Evolutionary conservation across 495 filamentous ascomycete species (phyloP).

Genomic region (Coniosporium apollinis): DNA sequence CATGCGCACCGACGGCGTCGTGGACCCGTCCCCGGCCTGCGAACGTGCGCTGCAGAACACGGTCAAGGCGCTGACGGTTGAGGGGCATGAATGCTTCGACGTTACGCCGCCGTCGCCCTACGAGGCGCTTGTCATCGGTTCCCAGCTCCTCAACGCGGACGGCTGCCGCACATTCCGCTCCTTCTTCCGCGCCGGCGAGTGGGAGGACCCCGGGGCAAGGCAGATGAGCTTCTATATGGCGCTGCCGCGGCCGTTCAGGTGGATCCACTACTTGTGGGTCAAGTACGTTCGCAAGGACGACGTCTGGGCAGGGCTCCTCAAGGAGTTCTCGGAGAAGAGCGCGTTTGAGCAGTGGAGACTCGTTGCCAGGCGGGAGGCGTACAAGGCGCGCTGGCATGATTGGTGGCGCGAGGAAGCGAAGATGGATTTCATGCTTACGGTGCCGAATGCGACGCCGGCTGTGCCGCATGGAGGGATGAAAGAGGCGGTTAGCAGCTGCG

Average conservation of each 20-base stretch:
- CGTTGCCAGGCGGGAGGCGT: conserved; percentile 58
- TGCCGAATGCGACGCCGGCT: conserved; percentile 82
- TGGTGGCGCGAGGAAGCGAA: conserved; percentile 53
- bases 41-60: conserved; percentile 54
- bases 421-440: conserved; percentile 66
- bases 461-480: conserved; percentile 79
- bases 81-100: conserved; percentile 65
- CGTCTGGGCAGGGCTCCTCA: conserved; percentile 62
- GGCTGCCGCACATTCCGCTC: conserved; percentile 68
- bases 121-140: conserved; percentile 61
- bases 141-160: conserved; percentile 75
- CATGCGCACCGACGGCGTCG: conserved; percentile 65
- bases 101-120: conserved; percentile 52
- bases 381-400: conserved; percentile 57
- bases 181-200: conserved; percentile 63
- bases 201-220: conserved; percentile 59
- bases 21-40: conserved; percentile 77
- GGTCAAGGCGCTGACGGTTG: conserved; percentile 44
- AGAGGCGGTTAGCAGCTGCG: conserved; percentile 72
- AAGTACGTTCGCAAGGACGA: conserved; percentile 62
- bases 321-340: conserved; percentile 50
- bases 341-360: conserved; percentile 69
- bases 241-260: conserved; percentile 62
- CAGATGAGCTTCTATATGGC: conserved; percentile 56
- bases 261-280: conserved; percentile 76